Evolutionary conservation across 129 eudicot species (phyloP).

Genomic region (Escallonia rubra): DNA sequence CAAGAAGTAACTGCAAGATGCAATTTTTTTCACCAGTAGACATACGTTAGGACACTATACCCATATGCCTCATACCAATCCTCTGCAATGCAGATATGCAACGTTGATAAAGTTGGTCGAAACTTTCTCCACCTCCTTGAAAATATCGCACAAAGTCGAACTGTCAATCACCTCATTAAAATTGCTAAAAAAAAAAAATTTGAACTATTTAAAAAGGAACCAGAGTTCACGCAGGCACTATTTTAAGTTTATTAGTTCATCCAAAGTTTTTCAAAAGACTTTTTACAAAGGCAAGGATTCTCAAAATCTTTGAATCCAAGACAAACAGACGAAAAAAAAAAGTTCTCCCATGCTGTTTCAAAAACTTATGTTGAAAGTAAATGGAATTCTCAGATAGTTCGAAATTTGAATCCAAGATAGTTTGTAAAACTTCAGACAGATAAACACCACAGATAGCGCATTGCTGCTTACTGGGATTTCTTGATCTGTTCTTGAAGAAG

Average conservation of each 20-base stretch:
- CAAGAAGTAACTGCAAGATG: too few relatives aligned
- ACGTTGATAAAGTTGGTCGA: conserved; percentile 38
- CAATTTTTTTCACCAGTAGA: neutral
- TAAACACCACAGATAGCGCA: neutral
- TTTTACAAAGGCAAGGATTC: too few relatives aligned
- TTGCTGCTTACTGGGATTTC: conserved; percentile 13
- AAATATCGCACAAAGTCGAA: neutral
- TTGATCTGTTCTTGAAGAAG: conserved; percentile 2
- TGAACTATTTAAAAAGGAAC: neutral
- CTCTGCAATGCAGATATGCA: conserved; percentile 39
- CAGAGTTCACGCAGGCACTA: neutral
- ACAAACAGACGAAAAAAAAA: too few relatives aligned
- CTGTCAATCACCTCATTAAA: too few relatives aligned
- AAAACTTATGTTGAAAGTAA: neutral
- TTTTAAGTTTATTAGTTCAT: neutral
- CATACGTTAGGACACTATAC: conserved; percentile 1
- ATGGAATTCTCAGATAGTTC: neutral
- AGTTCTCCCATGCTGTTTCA: neutral
- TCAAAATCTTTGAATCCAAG: neutral
- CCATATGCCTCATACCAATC: conserved; percentile 40
- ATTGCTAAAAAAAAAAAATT: neutral
- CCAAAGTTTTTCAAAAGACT: neutral
- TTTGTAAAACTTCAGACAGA: neutral
- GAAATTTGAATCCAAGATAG: neutral
- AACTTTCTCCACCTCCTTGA: conserved; percentile 70